These are phyloP conservation scores for Marchantia polymorpha DNA, from an alignment of 225 moss, liverwort and hornwort genomes.

Conservation along the genomic window DNA sequence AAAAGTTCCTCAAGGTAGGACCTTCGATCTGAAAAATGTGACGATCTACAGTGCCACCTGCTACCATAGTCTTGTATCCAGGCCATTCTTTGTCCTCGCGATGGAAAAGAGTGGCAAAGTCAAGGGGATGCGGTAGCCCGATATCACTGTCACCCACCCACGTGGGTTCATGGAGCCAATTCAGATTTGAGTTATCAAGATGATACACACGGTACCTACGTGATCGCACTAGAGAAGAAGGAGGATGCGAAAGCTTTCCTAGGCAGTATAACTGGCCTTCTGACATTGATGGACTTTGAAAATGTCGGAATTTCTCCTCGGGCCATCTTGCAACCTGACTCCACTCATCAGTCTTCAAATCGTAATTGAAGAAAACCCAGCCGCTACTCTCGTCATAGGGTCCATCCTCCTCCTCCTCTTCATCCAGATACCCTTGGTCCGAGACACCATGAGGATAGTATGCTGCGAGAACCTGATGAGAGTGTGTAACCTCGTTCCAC, in stretches of 20 bases:
- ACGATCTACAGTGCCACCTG: constrained; percentile 13
- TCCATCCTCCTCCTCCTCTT: constrained; percentile 21
- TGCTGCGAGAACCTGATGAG: constrained; percentile 17
- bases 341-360: constrained; percentile 16
- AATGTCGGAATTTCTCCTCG: constrained; percentile 21
- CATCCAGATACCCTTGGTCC: constrained; percentile 10
- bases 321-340: constrained; percentile 21
- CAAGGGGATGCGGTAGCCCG: constrained; percentile 14
- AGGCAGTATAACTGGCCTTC: constrained; percentile 10
- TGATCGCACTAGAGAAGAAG: constrained; percentile 8
- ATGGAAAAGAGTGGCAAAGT: constrained; percentile 22
- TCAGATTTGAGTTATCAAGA: constrained; percentile 16
- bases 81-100: constrained; percentile 9
- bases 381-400: constrained; percentile 21
- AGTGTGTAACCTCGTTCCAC: constrained; percentile 14
- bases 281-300: constrained; percentile 18
- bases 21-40: constrained; percentile 7
- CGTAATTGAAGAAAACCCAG: constrained; percentile 17
- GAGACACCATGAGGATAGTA: constrained; percentile 10
- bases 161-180: constrained; percentile 20
- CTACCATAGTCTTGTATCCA: constrained; percentile 10
- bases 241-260: constrained; percentile 5
- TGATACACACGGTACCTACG: constrained; percentile 10
- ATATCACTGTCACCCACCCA: constrained; percentile 17
- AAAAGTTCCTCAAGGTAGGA: constrained; percentile 12